Evolutionary conservation across 805 yeast species (phyloP).

Genomic region (Cyberlindnera subsufficiens): DNA sequence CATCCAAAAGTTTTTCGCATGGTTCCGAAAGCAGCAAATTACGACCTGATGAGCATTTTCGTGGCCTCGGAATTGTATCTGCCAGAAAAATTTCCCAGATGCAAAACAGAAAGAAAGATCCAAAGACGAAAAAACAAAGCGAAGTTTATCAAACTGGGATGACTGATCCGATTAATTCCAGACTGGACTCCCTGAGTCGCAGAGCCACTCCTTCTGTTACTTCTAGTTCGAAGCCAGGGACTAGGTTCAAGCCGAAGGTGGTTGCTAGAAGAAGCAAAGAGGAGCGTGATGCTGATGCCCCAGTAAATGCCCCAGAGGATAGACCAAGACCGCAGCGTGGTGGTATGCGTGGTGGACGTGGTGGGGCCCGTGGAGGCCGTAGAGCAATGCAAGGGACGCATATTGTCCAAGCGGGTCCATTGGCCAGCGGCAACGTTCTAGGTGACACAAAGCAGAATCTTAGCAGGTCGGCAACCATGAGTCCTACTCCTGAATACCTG

Average conservation of each 20-base stretch:
- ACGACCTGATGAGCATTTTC: not conserved
- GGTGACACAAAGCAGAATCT: constrained; percentile 16
- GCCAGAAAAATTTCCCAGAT: not conserved
- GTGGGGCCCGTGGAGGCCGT: constrained; percentile 20
- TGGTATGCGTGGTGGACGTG: constrained; percentile 15
- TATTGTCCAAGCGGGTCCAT: constrained; percentile 66
- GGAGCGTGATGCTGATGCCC: constrained; percentile 76
- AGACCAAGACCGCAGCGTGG: constrained; percentile 13
- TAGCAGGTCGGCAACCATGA: constrained; percentile 20
- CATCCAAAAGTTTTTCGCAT: not conserved
- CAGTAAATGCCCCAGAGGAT: constrained; percentile 23
- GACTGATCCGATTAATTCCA: constrained; percentile 19
- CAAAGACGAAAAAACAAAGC: not conserved
- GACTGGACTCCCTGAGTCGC: constrained; percentile 35
- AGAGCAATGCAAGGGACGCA: constrained; percentile 42
- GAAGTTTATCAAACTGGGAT: constrained; percentile 4
- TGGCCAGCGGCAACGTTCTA: constrained; percentile 46
- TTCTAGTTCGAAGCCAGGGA: constrained; percentile 36
- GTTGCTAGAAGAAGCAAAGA: constrained; percentile 82
- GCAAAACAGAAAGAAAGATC: no score
- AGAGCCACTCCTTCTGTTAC: constrained; percentile 20
- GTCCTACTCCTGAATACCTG: constrained; percentile 38
- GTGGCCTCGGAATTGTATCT: not conserved
- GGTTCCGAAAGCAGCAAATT: not conserved
- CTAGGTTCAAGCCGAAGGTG: constrained; percentile 80